These are phyloP conservation scores for Pythium plurisporium DNA, from an alignment of 352 stramenopile species.

Conservation along the genomic window DNA sequence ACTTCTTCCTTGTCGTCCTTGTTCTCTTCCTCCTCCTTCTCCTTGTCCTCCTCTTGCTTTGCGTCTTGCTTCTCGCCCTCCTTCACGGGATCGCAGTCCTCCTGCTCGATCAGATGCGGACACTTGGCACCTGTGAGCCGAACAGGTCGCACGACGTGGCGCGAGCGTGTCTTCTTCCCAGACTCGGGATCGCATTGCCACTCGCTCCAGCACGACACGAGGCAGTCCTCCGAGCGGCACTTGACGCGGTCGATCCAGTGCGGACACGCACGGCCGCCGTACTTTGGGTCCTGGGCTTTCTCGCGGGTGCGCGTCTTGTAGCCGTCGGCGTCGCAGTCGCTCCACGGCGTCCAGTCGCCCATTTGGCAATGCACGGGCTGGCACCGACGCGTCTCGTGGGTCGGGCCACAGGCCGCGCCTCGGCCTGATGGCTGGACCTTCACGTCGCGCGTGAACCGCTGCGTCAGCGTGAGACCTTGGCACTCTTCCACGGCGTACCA, in stretches of 20 bases:
- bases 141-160: background rate
- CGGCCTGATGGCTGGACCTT: constrained; percentile 5
- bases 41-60: background rate
- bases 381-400: background rate
- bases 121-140: constrained; percentile 2
- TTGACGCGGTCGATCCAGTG: constrained; percentile 6
- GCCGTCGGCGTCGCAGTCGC: constrained; percentile 2
- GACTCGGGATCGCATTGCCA: constrained; percentile 10
- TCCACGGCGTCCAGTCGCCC: constrained; percentile 3
- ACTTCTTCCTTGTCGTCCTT: too few species aligned
- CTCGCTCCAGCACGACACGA: constrained; percentile 7
- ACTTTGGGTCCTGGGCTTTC: constrained; percentile 26
- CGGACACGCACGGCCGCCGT: constrained; percentile 28
- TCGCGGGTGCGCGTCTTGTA: constrained; percentile 35
- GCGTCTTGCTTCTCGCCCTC: constrained; percentile 14
- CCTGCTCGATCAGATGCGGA: constrained; percentile 5
- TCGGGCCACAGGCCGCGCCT: constrained; percentile 2
- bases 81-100: constrained; percentile 2
- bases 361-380: constrained; percentile 10
- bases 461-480: background rate
- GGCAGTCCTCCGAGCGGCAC: constrained; percentile 18
- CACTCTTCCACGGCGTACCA: background rate
- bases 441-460: background rate
- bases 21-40: constrained; percentile 8
- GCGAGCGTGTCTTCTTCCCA: constrained; percentile 2